Percentiles rank a stretch among this genome's conserved stretches.
phyloP scores from a whole-genome alignment of 2,329 filamentous ascomycete genomes.

The Neocatenulostroma microsporum region DNA sequence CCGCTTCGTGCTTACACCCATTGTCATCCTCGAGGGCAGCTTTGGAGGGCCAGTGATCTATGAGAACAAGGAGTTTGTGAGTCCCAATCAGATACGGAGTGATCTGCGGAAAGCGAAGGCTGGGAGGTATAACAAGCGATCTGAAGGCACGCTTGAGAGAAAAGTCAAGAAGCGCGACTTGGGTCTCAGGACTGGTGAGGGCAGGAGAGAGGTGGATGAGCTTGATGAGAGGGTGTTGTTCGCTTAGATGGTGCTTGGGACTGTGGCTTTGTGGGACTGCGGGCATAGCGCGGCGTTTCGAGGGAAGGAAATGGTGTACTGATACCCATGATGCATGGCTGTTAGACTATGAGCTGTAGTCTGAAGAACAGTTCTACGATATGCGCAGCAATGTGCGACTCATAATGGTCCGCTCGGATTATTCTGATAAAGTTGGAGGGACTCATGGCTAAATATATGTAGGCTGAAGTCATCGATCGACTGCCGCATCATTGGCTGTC shows the following conservation, averaged over 20 bases:
- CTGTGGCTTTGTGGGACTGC: background rate
- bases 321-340: too few species aligned
- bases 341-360: too few species aligned
- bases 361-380: too few species aligned
- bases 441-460: too few species aligned
- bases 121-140: slow-evolving; percentile 65
- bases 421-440: too few species aligned
- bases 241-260: slow-evolving; percentile 46
- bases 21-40: slow-evolving; percentile 87
- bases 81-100: slow-evolving; percentile 80
- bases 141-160: slow-evolving; percentile 65
- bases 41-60: slow-evolving; percentile 97
- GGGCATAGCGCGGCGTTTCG: slow-evolving; percentile 2
- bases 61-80: slow-evolving; percentile 96
- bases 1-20: slow-evolving; percentile 84
- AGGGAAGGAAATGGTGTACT: too few species aligned
- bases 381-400: too few species aligned
- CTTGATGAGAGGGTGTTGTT: slow-evolving; percentile 73
- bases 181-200: slow-evolving; percentile 62
- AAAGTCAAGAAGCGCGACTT: slow-evolving; percentile 67
- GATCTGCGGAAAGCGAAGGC: slow-evolving; percentile 73
- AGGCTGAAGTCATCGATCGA: too few species aligned
- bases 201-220: slow-evolving; percentile 55
- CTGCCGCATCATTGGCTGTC: too few species aligned
- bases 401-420: too few species aligned